A percentile compares a stretch with the other conserved stretches of the same genome.
phyloP scores from a whole-genome alignment of 495 filamentous ascomycete genomes.

The Daldinia decipiens region DNA sequence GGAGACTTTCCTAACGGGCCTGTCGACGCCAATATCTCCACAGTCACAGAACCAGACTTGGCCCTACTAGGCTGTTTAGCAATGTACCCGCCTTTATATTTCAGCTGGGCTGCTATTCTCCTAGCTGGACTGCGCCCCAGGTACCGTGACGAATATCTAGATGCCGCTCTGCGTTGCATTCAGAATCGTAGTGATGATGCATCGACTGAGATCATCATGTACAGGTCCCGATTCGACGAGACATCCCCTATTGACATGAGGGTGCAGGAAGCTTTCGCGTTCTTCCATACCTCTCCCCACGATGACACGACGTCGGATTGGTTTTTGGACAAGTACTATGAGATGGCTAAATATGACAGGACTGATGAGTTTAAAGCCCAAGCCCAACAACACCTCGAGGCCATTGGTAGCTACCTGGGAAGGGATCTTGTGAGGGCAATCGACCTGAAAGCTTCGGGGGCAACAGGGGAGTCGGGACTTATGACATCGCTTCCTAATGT shows the following conservation, averaged over 20 bases:
- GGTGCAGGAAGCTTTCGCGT: constrained; percentile 37
- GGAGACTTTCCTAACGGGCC: constrained; percentile 19
- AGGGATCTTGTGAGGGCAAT: constrained; percentile 37
- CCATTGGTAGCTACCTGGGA: constrained; percentile 35
- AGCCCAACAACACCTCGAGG: constrained; percentile 39
- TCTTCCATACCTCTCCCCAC: constrained; percentile 26
- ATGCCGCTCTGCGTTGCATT: constrained; percentile 43
- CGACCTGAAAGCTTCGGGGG: not conserved
- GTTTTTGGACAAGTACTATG: constrained; percentile 34
- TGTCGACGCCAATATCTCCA: not conserved
- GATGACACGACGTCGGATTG: constrained; percentile 17
- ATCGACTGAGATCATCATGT: constrained; percentile 40
- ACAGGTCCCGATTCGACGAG: constrained; percentile 45
- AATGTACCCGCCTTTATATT: constrained; percentile 33
- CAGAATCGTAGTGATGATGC: constrained; percentile 40
- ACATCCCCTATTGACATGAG: constrained; percentile 14
- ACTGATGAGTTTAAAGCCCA: constrained; percentile 19
- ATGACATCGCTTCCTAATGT: not conserved
- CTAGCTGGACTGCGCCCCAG: constrained; percentile 36
- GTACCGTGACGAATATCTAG: constrained; percentile 39
- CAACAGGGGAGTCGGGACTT: constrained; percentile 18
- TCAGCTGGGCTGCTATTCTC: constrained; percentile 46
- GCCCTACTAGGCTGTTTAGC: constrained; percentile 38
- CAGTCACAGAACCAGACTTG: constrained; percentile 26
- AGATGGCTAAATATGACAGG: constrained; percentile 15